Evolutionary conservation across 495 filamentous ascomycete species (phyloP), one percentile per base, ranked within the genome.

Genomic region (Thermothielavioides terrestris): DNA sequence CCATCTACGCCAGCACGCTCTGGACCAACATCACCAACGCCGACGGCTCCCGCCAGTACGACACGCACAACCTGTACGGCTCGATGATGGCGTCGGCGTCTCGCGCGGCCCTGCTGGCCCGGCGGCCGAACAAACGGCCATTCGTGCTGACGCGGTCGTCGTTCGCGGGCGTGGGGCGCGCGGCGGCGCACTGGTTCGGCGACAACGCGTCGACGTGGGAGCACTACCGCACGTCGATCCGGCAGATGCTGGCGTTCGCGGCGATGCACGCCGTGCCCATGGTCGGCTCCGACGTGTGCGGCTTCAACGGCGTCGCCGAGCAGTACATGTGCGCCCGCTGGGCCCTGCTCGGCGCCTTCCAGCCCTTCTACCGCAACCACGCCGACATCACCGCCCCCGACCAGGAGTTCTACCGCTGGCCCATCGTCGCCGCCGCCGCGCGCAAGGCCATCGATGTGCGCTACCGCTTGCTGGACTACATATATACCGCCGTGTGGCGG

Each of bases 151-250:
- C 88, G 12, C 57, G 62, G 25, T 63, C 60, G 4, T 61, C 60
- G 25, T 65, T 62, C 15, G 35, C 59, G 0, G 88, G 89, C 21
- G 80, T 84, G 3, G 89, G 88, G 11, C 64, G 72, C 23, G 72
- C 81, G 25, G 86, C 89, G 9, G 88, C 86, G 4, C 84, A 95
- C 58, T 95, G 89, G 89, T 81, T 92, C 10, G 89, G 89, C 21
- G 89, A 95, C 69, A 95, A 95, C 62, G 42, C 78, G 3, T 82
- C 82, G 18, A 63, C 74, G 20, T 95, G 89, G 89, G 68, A 72
- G 17, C 72, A 88, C 49, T 92, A 91, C 70, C 77, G 81, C 10
- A 65, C 73, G 22, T 80, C 83, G 2, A 89, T 95, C 56, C 58
- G 76, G 2, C 77, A 81, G 44, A 73, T 88, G 64, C 70, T 94